These are phyloP conservation scores for Turritis glabra DNA, from an alignment of 345 rosid species.

Conservation along the genomic window DNA sequence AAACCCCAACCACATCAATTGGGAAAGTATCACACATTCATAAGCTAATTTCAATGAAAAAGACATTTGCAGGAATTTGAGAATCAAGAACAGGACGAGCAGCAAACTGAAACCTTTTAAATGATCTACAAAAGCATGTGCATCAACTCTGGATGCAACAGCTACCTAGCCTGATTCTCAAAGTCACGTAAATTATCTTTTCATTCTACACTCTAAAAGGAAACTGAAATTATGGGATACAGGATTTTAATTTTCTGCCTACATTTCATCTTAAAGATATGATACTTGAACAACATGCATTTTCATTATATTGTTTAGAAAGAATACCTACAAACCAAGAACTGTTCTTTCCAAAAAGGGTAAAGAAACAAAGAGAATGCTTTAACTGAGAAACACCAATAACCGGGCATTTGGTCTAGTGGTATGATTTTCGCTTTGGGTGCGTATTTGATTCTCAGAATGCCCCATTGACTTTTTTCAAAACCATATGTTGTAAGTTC, in stretches of 20 bases:
- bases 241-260: background rate
- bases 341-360: background rate
- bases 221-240: background rate
- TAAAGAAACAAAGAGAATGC: background rate
- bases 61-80: background rate
- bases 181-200: no score
- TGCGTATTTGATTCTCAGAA: conserved; percentile 69
- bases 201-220: background rate
- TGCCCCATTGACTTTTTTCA: conserved; percentile 42
- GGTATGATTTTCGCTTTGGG: conserved; percentile 82
- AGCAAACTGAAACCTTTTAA: background rate
- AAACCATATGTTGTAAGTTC: background rate
- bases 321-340: background rate
- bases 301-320: background rate
- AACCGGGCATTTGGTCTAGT: conserved; percentile 66
- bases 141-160: background rate
- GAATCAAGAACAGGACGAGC: background rate
- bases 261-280: background rate
- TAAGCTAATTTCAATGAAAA: background rate
- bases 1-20: background rate
- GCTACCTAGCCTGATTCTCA: background rate
- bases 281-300: conserved; percentile 5
- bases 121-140: background rate
- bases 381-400: background rate
- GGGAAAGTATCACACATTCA: background rate